Evolutionary conservation across 73 alveolate genomes (phyloP).

Genomic region (Uronychia binucleata): DNA sequence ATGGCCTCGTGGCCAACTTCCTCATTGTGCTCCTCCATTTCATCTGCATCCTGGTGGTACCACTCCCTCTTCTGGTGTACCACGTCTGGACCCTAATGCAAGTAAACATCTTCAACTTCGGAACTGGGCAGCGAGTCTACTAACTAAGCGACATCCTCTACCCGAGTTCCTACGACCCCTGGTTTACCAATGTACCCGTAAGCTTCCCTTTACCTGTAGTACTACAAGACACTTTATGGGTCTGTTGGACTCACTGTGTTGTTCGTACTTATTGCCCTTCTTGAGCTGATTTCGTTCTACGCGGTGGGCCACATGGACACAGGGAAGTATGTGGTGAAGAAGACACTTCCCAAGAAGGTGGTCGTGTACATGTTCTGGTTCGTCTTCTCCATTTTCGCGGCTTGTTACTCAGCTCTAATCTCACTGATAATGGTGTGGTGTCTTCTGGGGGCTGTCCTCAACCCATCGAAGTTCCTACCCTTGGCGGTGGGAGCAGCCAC

Average conservation of each 20-base stretch:
- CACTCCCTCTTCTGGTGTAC: conserved; percentile 1
- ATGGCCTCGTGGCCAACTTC: conserved; percentile 7
- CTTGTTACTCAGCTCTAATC: neutral
- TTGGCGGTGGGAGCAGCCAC: conserved; percentile 11
- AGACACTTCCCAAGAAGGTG: neutral
- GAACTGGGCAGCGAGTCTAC: neutral
- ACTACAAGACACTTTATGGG: neutral
- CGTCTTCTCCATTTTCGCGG: neutral
- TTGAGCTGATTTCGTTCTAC: conserved; percentile 23
- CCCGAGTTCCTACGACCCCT: conserved; percentile 8
- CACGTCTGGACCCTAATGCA: conserved; percentile 12
- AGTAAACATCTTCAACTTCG: neutral
- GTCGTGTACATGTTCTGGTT: neutral
- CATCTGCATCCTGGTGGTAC: neutral
- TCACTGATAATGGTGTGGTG: conserved; percentile 19
- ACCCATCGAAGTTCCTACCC: conserved; percentile 32
- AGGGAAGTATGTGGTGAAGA: conserved; percentile 5
- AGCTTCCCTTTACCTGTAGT: neutral
- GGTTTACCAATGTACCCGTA: neutral
- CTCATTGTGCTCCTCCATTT: conserved; percentile 6
- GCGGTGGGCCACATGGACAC: conserved; percentile 19
- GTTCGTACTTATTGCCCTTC: conserved; percentile 5
- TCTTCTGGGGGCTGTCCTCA: conserved; percentile 33
- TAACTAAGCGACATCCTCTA: neutral
- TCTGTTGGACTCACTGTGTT: neutral